Conservation (phyloP, 2,329 filamentous ascomycete genomes). For the Zasmidium angulare region DNA sequence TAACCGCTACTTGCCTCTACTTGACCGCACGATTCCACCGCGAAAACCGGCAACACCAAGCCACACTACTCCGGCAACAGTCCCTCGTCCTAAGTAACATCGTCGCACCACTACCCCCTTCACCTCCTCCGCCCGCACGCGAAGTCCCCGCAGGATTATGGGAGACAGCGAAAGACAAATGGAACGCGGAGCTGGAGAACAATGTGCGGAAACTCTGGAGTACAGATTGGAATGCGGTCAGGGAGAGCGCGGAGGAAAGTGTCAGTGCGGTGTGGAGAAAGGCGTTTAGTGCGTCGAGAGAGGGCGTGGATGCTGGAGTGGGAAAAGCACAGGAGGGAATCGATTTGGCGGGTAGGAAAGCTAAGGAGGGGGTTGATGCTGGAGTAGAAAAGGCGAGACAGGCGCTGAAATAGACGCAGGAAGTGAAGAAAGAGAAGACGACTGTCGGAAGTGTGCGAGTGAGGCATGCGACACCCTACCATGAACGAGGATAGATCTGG, state of each 20-base stretch:
- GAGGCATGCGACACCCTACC: no score
- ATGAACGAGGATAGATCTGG: no score
- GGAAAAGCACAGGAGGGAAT: conserved; percentile 3
- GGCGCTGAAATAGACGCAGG: not conserved
- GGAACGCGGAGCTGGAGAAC: conserved; percentile 49
- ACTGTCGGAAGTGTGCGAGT: no score
- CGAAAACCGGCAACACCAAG: conserved; percentile 48
- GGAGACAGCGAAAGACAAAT: conserved; percentile 51
- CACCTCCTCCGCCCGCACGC: conserved; percentile 40
- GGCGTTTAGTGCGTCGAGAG: conserved; percentile 29
- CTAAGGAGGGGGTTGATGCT: not conserved
- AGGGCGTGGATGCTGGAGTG: conserved; percentile 16
- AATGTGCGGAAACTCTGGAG: conserved; percentile 44
- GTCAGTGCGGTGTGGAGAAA: conserved; percentile 34
- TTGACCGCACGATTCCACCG: conserved; percentile 43
- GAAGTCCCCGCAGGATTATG: conserved; percentile 42
- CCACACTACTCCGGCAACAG: conserved; percentile 48
- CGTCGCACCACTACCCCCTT: conserved; percentile 43
- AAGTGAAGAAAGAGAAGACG: no score
- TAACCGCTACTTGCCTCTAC: conserved; percentile 48
- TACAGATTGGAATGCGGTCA: conserved; percentile 45
- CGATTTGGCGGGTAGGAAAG: not conserved
- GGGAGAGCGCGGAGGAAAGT: conserved; percentile 44
- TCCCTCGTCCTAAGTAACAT: conserved; percentile 44
- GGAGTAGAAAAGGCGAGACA: conserved; percentile 1